Base-by-base conservation (phyloP, 164 flowering plant species). In the Dillenia suffruticosa region DNA sequence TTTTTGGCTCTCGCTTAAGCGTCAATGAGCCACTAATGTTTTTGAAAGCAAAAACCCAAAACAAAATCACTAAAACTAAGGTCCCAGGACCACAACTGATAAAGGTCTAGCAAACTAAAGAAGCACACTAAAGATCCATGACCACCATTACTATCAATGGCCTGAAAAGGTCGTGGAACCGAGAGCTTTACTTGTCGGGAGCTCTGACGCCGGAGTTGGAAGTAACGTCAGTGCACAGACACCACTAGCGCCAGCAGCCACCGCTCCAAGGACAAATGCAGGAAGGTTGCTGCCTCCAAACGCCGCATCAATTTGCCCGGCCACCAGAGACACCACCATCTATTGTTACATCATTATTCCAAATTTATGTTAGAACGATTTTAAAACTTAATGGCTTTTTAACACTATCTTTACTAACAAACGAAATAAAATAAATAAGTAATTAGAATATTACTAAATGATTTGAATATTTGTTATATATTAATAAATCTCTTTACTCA, bases 251-350 rank as follows among this genome's bases (percentile, higher is more conserved):
- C 75, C 73, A 0, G 91, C 91, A 1, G 85, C 80, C 0, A 86
- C 56, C 0, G 87, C 84, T 17, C 84, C 91, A 16, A 77, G 73
- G 10, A 84, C 70, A 51, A 88, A 85, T 1, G 90, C 89, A n/a
- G 90, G 91, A 10, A 88, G 61, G 67, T 88, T 84, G 0, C 95
- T 85, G 0, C 95, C 92, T 45, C 92, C 95, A 56, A 84, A 86
- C 6, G 73, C 4, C 0, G 74, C 78, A 52, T 88, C 95, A 80
- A 77, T 78, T 10, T 88, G 87, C 54, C 96, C 96, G 22, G 81
- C 73, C 5, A 66, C 63, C 9, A 83, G 67, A 0, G 96, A 83
- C 45, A 88, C 83, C 40, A 88, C 2, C 77, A 85, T 88, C 87
- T 84, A 75, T 48, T 22, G 15, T 10, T 26, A 8, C 14, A 16